These are phyloP conservation scores for Biancaea sappan DNA, from an alignment of 306 rosid species.

Conservation along the genomic window DNA sequence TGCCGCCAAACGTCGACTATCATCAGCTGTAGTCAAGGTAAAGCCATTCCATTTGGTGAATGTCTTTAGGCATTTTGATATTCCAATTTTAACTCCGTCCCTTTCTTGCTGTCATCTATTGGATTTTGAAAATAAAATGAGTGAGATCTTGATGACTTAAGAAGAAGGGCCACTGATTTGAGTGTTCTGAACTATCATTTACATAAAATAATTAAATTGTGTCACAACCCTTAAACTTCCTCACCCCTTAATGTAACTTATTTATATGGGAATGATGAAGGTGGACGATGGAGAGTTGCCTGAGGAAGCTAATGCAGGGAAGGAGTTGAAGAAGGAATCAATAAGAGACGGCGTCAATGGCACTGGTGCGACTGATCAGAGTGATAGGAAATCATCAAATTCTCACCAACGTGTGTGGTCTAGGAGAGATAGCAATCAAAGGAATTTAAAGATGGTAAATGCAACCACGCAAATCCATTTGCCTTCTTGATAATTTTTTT, in stretches of 20 bases:
- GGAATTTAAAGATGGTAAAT: conserved; percentile 54
- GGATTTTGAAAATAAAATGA: neutral
- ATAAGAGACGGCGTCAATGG: conserved; percentile 33
- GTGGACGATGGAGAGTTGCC: conserved; percentile 62
- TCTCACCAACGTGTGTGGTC: conserved; percentile 47
- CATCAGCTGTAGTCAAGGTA: conserved; percentile 95
- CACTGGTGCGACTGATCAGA: conserved; percentile 5
- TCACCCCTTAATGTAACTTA: neutral
- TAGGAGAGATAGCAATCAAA: conserved; percentile 53
- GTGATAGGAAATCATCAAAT: conserved; percentile 37
- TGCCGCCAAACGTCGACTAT: conserved; percentile 75
- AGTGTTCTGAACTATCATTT: neutral
- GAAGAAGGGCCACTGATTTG: neutral
- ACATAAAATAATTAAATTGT: neutral
- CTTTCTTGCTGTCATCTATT: neutral
- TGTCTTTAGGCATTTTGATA: neutral
- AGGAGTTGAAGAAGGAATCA: conserved; percentile 42
- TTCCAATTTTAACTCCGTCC: neutral
- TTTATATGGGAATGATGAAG: conserved; percentile 35
- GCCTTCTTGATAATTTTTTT: conserved; percentile 27
- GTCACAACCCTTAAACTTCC: neutral
- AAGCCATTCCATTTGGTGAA: neutral
- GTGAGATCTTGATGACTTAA: neutral
- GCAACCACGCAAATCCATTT: neutral
- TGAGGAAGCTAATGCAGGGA: conserved; percentile 38